Evolutionary conservation across 169 alveolate species (phyloP).

Genomic region (Eimeria acervulina): DNA sequence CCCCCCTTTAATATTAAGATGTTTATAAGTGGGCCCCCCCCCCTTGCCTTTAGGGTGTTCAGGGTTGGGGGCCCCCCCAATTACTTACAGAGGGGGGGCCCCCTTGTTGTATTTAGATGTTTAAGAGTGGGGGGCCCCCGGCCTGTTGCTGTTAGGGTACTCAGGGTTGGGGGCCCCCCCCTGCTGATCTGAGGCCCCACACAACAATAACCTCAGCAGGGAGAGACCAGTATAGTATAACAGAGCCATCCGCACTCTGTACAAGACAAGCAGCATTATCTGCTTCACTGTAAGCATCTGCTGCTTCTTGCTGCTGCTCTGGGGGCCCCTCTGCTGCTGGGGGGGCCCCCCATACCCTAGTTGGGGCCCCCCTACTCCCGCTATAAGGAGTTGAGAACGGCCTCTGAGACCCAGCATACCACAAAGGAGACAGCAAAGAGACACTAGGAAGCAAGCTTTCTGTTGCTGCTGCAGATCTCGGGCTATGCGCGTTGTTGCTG

Average conservation of each 20-base stretch:
- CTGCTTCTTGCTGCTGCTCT: not conserved
- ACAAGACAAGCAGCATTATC: slow-evolving; percentile 71
- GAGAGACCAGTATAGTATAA: slow-evolving; percentile 68
- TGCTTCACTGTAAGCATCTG: not conserved
- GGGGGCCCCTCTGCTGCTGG: not conserved
- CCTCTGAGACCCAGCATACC: not conserved
- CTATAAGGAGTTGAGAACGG: not conserved
- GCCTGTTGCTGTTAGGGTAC: no score
- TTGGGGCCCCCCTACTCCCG: not conserved
- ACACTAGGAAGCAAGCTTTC: not conserved
- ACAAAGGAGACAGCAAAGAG: not conserved
- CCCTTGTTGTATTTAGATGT: no score
- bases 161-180: no score
- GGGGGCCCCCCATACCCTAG: not conserved
- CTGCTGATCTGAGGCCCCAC: slow-evolving; percentile 45
- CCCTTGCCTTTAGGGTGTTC: no score
- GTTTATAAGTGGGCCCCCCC: no score
- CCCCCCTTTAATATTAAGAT: no score
- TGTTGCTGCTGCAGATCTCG: slow-evolving; percentile 13
- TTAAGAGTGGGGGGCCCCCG: no score
- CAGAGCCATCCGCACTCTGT: slow-evolving; percentile 78
- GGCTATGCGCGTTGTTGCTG: not conserved
- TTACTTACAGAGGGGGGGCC: no score
- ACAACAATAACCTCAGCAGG: slow-evolving; percentile 75
- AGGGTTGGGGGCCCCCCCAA: no score